Evolutionary conservation across 2,329 filamentous ascomycete genomes (phyloP), one percentile per base, ranked within the genome.

Genomic region (Arthrobotrys sinensis): DNA sequence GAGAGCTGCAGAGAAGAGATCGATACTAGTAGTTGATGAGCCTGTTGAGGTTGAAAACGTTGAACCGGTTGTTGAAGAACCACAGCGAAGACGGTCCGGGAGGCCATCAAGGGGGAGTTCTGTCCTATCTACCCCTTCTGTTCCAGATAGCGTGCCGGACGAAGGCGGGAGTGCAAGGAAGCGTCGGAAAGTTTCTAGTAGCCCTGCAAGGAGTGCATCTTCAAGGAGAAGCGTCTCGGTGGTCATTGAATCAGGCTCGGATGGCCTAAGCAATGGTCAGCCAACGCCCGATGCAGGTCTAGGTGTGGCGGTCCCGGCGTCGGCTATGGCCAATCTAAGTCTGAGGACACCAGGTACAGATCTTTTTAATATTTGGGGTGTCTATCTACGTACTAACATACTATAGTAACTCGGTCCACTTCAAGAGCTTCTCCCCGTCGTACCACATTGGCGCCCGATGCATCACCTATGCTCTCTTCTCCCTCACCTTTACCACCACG

Each of bases 111-210:
- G 67, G 45, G 75, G 75, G 10, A 40, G 34, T 40, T 78, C 75
- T 19, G 75, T 68, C 28, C 10, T 63, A 46, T 78, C 75, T 19
- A 46, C 67, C 32, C 43, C 52, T 10, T 71, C 75, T 5, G 75
- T 38, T 7, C 50, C 57, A n/a, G 67, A 78, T 68, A 64, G 62
- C 10, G 53, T 53, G 4, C 52, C 28, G 5, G 63, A 78, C 11
- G 57, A 40, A 12, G 75, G 72, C 8, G 75, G 66, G 6, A 78
- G 75, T 66, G 40, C 53, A 36, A 63, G 75, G 34, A 78, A 78
- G 32, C 60, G 75, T 12, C 40, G 67, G 32, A 72, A 53, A 28
- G 32, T 78, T 11, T 63, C 65, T 10, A 46, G 50, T 8, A 78
- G 67, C 24, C 75, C 75, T 4, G 53, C 45, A 40, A 38, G 67